Evolutionary conservation across 306 rosid genomes (phyloP), one percentile per base, ranked within the genome.

Genomic region (Vigna unguiculata): DNA sequence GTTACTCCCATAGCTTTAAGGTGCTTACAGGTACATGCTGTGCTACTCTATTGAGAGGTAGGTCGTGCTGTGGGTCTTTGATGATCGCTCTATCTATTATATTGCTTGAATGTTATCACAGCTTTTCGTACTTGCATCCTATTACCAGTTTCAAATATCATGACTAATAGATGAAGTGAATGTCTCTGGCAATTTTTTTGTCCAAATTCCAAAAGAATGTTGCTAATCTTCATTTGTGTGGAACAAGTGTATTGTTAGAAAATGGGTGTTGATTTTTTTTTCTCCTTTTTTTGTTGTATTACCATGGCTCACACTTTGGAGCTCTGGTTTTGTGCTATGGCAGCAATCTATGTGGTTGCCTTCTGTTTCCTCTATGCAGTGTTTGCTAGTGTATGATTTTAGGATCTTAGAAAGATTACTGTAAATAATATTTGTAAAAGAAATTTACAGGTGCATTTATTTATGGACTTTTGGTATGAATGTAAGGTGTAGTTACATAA

Each of bases 41-140:
- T 88, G 93, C 90, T 88, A 81, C 89, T 85, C 87, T 89, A 71
- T 89, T 91, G 88, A 91, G 98, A 90, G 96, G 91, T 91, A 88
- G 92, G 86, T 77, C 83, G 80, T 83, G 88, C 91, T 85, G 85
- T 88, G 90, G 87, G 91, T 86, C 87, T 91, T 90, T 93, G 92
- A 90, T 91, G 85, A 91, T 78, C 87, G 90, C 87, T 78, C 92
- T 87, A 84, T 89, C 87, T 86, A 75, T 87, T 86, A 34, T 87
- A 73, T 90, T 78, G 81, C 88, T 85, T 86, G 93, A 87, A 87
- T 87, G 88, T 88, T 81, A 83, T 40, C 48, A 5, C 53, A 9
- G 6, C 53, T 66, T 61, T 67, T 70, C 24, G 30, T 52, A 38
- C 52, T 21, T 46, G 48, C 55, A 25, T 65, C 51, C 40, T 38